These are phyloP conservation scores for Mitragyna speciosa DNA, from an alignment of 257 asterid species.

Conservation along the genomic window DNA sequence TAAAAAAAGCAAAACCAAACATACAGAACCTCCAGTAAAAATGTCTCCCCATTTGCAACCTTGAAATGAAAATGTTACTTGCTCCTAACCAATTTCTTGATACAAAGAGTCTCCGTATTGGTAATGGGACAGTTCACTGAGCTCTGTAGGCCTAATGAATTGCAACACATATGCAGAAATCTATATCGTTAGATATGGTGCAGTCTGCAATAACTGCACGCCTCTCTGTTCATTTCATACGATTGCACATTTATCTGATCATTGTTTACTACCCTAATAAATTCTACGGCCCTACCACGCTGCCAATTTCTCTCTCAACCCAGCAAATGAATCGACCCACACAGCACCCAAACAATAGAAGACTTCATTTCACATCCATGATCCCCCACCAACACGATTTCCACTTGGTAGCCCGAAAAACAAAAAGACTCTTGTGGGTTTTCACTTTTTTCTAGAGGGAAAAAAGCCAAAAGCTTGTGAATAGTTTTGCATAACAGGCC, in stretches of 20 bases:
- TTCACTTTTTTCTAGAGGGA: background rate
- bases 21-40: background rate
- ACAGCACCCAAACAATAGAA: background rate
- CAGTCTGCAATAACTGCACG: conserved; percentile 9
- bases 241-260: background rate
- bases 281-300: background rate
- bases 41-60: background rate
- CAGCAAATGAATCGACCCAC: background rate
- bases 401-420: background rate
- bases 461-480: background rate
- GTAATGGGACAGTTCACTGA: conserved; percentile 14
- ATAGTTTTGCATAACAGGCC: background rate
- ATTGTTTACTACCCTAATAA: background rate
- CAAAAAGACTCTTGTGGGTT: background rate
- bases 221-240: background rate
- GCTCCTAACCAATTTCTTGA: background rate
- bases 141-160: background rate
- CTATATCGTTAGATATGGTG: conserved; percentile 1
- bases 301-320: background rate
- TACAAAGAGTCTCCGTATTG: background rate
- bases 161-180: background rate
- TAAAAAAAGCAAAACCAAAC: too few species aligned
- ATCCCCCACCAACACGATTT: background rate
- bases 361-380: background rate
- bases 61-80: background rate